Evolutionary conservation across 2,329 filamentous ascomycete genomes (phyloP), one percentile per base, ranked within the genome.

Genomic region (Teratosphaeriaceae sp.): DNA sequence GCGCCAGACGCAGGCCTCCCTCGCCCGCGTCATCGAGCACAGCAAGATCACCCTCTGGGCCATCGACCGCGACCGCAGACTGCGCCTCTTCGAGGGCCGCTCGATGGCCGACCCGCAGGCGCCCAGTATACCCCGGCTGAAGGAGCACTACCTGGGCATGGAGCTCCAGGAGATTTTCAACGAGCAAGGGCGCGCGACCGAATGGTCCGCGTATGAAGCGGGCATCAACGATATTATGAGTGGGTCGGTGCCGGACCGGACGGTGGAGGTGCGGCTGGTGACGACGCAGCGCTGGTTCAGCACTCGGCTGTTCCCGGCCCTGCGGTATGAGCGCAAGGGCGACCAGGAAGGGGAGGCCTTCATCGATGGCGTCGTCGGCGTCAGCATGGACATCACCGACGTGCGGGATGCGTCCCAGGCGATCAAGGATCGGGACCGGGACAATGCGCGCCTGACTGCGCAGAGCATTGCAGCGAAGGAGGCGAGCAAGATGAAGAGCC

Each of bases 361-460:
- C 38, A 72, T 88, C 16, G 80, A 85, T 49, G 84, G 84, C 1
- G 82, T 85, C 2, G 85, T 88, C 44, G 84, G 83, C 2, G 78
- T 88, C n/a, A 82, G 83, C 35, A 84, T 88, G 75, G 84, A 89
- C 55, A 78, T 88, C 5, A 88, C 85, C 1, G 82, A 87, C 53
- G 63, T 87, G 21, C 82, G 82, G 50, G 69, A 76, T 44, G 74
- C 79, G 42, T 82, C 83, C 51, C 68, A 74, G 31, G 78, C 82
- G 29, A 61, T 88, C 12, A 72, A 76, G 45, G 71, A 74, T 45
- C 78, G 84, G 53, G 79, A 80, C 33, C 48, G 51, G 5, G 83
- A 87, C 54, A 89, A 88, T 54, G 72, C 77, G 12, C 77, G 78
- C 45, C 71, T 88, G 1, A 67, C 87, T 46, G 84, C 84, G 4